These are phyloP conservation scores for Zopfia rhizophila DNA, from an alignment of 2,329 filamentous ascomycete species.

Conservation along the genomic window DNA sequence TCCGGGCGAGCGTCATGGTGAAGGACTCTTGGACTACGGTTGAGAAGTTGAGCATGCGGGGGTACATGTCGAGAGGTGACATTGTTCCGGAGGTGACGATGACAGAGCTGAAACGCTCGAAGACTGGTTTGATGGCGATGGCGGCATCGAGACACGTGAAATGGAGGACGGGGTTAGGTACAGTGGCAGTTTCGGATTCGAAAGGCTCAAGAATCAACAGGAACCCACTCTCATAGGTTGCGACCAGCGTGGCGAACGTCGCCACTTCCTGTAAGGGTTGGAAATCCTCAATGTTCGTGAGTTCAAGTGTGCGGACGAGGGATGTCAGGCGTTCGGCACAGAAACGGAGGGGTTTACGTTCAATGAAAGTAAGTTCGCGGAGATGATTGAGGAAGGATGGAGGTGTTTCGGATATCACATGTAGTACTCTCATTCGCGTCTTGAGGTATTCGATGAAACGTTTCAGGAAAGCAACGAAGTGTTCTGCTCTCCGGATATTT, in stretches of 20 bases:
- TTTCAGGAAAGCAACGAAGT: conserved; percentile 94
- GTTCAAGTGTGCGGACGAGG: conserved; percentile 90
- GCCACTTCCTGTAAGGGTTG: conserved; percentile 97
- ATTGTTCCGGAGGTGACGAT: conserved; percentile 99
- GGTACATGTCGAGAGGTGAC: conserved; percentile 97
- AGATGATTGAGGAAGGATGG: conserved; percentile 92
- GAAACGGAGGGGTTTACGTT: conserved; percentile 93
- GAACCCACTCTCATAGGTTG: conserved; percentile 97
- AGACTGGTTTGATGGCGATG: conserved; percentile 97
- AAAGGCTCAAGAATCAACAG: conserved; percentile 96
- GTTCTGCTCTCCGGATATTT: conserved; percentile 94
- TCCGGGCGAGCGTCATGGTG: conserved; percentile 91
- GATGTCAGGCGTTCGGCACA: conserved; percentile 95
- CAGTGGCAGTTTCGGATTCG: conserved; percentile 93
- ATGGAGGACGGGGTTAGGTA: conserved; percentile 96
- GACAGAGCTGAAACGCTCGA: conserved; percentile 96
- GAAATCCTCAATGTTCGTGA: conserved; percentile 98
- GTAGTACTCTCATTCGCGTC: conserved; percentile 97
- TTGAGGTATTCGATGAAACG: conserved; percentile 98
- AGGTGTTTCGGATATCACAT: conserved; percentile 97
- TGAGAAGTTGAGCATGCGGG: conserved; percentile 94
- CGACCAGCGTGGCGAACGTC: conserved; percentile 93
- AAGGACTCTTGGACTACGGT: conserved; percentile 98
- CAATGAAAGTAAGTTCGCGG: conserved; percentile 96
- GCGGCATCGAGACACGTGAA: conserved; percentile 97